These are phyloP conservation scores for Aurantiochytrium sp. DNA, from an alignment of 108 stramenopile genomes.

Conservation along the genomic window DNA sequence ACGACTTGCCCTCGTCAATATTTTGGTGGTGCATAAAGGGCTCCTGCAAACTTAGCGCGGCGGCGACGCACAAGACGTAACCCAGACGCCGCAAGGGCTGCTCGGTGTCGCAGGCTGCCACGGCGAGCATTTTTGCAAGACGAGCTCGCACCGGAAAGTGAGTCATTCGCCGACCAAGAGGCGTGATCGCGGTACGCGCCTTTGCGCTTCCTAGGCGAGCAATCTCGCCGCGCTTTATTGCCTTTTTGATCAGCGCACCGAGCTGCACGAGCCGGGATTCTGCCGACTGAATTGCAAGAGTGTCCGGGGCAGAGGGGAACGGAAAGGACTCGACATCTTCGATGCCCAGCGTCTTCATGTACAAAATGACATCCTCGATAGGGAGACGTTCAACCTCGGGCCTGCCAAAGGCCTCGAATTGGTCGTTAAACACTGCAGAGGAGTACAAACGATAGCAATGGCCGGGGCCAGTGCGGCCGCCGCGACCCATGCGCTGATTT, in stretches of 20 bases:
- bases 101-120: not conserved
- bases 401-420: constrained; percentile 67
- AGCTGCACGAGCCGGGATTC: constrained; percentile 62
- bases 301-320: constrained; percentile 66
- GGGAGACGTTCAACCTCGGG: constrained; percentile 75
- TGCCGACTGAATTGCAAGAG: constrained; percentile 60
- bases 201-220: not conserved
- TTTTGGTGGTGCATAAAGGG: not conserved
- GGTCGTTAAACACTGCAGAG: constrained; percentile 75
- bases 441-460: constrained; percentile 93
- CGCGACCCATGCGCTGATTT: constrained; percentile 91
- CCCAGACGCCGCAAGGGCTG: not conserved
- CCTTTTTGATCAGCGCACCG: constrained; percentile 58
- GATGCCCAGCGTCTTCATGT: constrained; percentile 76
- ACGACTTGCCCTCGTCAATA: not conserved
- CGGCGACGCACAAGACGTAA: not conserved
- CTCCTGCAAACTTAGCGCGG: not conserved
- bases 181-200: not conserved
- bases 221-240: not conserved
- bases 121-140: constrained; percentile 21
- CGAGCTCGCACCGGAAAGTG: constrained; percentile 1
- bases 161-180: not conserved
- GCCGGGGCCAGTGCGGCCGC: constrained; percentile 87
- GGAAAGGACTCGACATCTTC: constrained; percentile 64
- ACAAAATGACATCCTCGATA: constrained; percentile 78